Evolutionary conservation across 2,329 filamentous ascomycete genomes (phyloP).

Genomic region (Phaeoacremonium minimum): DNA sequence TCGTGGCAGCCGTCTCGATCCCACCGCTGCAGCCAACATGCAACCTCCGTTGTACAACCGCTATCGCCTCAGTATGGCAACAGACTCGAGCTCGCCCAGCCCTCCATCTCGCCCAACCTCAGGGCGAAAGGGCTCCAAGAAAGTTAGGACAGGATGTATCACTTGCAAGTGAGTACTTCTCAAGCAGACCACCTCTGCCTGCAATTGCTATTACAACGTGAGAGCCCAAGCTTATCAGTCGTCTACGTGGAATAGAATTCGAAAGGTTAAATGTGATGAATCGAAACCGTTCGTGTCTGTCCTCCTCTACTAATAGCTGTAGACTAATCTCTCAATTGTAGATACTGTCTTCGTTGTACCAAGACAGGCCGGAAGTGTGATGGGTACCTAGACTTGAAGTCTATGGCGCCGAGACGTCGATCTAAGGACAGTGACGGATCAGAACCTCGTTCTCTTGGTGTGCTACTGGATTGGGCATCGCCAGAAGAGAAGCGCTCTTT

Average conservation of each 20-base stretch:
- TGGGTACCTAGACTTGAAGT: conserved; percentile 17
- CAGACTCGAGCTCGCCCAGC: conserved; percentile 8
- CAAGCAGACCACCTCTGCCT: too few relatives aligned
- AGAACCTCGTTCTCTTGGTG: conserved; percentile 12
- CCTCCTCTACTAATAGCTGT: too few relatives aligned
- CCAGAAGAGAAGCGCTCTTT: conserved; percentile 11
- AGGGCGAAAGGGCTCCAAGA: conserved; percentile 11
- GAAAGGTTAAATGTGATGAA: conserved; percentile 25
- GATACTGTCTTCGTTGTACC: conserved; percentile 20
- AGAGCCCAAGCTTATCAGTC: conserved; percentile 1
- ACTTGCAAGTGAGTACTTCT: conserved; percentile 11
- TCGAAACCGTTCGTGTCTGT: conserved; percentile 21
- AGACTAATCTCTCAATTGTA: too few relatives aligned
- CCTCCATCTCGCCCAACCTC: conserved; percentile 5
- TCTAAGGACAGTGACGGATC: conserved; percentile 9
- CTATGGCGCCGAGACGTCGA: conserved; percentile 9
- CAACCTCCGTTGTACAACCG: conserved; percentile 7
- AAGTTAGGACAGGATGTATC: conserved; percentile 10
- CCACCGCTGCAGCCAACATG: too few relatives aligned
- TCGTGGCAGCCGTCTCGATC: too few relatives aligned
- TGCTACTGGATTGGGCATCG: conserved; percentile 10
- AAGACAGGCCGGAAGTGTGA: conserved; percentile 23
- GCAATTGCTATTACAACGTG: background rate
- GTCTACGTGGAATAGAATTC: conserved; percentile 14
- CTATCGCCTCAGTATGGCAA: conserved; percentile 9